These are phyloP conservation scores for Xylaria sp. DNA, from an alignment of 2,329 filamentous ascomycete species.

Conservation along the genomic window DNA sequence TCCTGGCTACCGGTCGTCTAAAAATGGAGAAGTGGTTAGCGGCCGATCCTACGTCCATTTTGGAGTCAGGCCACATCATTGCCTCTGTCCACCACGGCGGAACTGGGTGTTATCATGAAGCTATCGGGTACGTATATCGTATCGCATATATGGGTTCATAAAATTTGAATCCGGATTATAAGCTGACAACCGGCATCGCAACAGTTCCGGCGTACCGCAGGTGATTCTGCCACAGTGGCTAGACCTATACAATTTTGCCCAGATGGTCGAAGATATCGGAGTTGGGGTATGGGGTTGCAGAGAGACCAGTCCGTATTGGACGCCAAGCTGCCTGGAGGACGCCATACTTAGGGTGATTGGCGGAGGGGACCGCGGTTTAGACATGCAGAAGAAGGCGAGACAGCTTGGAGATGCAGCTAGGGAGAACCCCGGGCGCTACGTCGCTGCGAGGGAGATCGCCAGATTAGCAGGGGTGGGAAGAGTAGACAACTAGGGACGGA, in stretches of 20 bases:
- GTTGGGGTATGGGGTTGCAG: background rate
- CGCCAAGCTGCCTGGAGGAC: background rate
- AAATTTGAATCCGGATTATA: background rate
- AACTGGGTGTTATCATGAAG: background rate
- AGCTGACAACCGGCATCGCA: background rate
- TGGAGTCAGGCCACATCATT: background rate
- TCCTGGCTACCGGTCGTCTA: background rate
- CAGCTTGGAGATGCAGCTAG: background rate
- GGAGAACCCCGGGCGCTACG: background rate
- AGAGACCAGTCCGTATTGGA: background rate
- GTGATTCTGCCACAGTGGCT: background rate
- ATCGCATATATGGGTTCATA: background rate
- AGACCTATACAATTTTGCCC: background rate
- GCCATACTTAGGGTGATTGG: background rate
- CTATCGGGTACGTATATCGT: background rate
- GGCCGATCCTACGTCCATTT: background rate
- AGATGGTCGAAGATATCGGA: background rate
- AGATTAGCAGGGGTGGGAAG: background rate
- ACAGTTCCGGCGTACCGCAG: background rate
- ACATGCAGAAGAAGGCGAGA: background rate
- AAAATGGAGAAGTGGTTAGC: background rate
- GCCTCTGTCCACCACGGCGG: background rate
- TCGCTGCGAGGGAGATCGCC: background rate
- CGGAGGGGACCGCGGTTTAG: background rate
- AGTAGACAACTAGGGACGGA: too few relatives aligned